Conservation (phyloP, 116 monocot genomes). For the Zostera marina region DNA sequence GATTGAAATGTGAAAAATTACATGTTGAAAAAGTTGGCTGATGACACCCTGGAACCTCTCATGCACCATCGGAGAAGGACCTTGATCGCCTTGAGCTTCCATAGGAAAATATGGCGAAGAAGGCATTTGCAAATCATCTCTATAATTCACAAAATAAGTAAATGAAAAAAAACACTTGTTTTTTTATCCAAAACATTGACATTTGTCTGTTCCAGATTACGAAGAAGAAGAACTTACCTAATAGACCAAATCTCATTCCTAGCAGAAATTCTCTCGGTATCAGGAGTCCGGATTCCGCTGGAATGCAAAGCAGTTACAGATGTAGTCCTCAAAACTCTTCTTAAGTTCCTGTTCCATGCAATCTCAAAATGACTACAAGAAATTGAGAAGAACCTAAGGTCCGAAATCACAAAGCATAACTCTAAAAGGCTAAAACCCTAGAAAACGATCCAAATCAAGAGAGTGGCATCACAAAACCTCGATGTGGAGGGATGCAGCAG, state of each 20-base stretch:
- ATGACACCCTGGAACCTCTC: conserved; percentile 91
- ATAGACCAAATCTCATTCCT: conserved; percentile 25
- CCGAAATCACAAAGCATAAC: no score
- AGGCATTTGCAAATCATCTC: conserved; percentile 73
- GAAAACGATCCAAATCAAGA: no score
- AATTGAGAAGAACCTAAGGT: no score
- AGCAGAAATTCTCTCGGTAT: not conserved
- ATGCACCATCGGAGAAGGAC: conserved; percentile 81
- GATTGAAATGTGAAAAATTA: conserved; percentile 9
- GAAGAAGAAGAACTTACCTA: conserved; percentile 7
- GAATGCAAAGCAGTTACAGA: conserved; percentile 11
- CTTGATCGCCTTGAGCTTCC: conserved; percentile 52
- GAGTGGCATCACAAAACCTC: no score
- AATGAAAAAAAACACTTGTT: not conserved
- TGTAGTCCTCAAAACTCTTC: not conserved
- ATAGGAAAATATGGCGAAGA: conserved; percentile 60
- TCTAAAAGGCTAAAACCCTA: no score
- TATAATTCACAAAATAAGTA: conserved; percentile 6
- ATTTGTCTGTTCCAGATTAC: not conserved
- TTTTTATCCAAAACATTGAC: not conserved
- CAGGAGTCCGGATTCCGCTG: conserved; percentile 9
- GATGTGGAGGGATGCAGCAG: no score
- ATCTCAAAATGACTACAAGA: no score
- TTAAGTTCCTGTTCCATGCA: not conserved
- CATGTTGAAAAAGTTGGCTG: conserved; percentile 95